Percentiles rank a stretch among this genome's conserved stretches.
These are phyloP conservation scores for Talaromyces albobiverticillius DNA, from an alignment of 2,329 filamentous ascomycete genomes.

Conservation along the genomic window DNA sequence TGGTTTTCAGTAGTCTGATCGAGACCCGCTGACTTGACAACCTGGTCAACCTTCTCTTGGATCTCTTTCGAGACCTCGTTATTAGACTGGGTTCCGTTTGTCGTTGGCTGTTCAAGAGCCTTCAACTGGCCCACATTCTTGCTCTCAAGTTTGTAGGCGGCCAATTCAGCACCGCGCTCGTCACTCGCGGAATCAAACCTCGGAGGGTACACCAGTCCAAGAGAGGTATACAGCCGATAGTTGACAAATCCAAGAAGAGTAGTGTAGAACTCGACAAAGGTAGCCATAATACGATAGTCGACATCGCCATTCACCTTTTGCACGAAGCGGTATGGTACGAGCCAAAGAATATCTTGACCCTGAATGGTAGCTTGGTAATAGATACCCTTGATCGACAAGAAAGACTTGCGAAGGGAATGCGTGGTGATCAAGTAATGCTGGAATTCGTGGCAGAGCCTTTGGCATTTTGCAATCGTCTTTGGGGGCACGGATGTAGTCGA, in stretches of 20 bases:
- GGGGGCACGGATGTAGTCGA: constrained; percentile 84
- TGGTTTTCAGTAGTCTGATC: constrained; percentile 44
- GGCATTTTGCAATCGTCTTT: constrained; percentile 94
- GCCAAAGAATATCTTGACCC: constrained; percentile 94
- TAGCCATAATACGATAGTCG: constrained; percentile 98
- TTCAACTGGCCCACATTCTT: constrained; percentile 52
- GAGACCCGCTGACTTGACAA: constrained; percentile 39
- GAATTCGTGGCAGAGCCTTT: constrained; percentile 90
- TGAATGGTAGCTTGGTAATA: constrained; percentile 98
- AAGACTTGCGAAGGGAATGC: constrained; percentile 88
- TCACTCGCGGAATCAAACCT: constrained; percentile 88
- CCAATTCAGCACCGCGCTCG: constrained; percentile 83
- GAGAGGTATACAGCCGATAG: constrained; percentile 85
- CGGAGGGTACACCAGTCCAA: constrained; percentile 91
- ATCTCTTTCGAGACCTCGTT: constrained; percentile 67
- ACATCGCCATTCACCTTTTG: constrained; percentile 91
- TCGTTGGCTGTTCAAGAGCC: constrained; percentile 51
- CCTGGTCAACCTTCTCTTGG: constrained; percentile 63
- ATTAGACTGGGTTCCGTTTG: constrained; percentile 51
- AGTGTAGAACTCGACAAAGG: constrained; percentile 98
- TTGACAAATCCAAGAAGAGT: constrained; percentile 94
- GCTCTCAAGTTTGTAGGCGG: constrained; percentile 85
- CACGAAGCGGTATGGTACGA: constrained; percentile 97
- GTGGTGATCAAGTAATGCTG: constrained; percentile 96
- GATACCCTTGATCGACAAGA: constrained; percentile 97